A percentile compares a stretch with the other conserved stretches of the same genome.
Evolutionary conservation across 192 early-diverging fungal species (phyloP).

Genomic region (Tieghemiomyces parasiticus): DNA sequence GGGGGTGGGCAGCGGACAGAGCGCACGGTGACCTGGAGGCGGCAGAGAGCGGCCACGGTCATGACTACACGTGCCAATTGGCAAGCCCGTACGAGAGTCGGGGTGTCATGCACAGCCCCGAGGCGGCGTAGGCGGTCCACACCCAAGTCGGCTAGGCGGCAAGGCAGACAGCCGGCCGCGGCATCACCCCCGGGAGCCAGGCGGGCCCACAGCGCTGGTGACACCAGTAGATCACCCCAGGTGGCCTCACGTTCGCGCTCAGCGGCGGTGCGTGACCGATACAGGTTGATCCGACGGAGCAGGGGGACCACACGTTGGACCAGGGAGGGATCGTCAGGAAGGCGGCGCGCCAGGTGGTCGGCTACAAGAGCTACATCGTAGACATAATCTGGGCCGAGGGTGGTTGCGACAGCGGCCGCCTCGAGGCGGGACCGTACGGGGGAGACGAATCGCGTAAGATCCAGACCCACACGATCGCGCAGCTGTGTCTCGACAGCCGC

Average conservation of each 20-base stretch:
- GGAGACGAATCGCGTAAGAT: neutral
- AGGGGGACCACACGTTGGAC: neutral
- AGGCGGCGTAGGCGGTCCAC: neutral
- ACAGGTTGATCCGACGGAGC: neutral
- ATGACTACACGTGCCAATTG: neutral
- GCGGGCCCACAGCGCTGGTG: neutral
- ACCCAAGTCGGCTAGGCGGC: neutral
- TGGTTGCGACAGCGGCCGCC: neutral
- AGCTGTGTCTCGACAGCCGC: too few species aligned
- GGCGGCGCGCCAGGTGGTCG: neutral
- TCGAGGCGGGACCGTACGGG: neutral
- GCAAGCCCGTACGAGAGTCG: neutral
- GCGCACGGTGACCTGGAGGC: neutral
- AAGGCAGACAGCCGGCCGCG: neutral
- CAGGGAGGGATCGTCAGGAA: neutral
- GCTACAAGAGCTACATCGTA: neutral
- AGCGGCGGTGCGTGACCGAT: neutral
- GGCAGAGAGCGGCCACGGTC: conserved; percentile 2
- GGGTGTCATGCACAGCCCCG: neutral
- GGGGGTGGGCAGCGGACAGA: neutral
- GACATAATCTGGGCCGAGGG: neutral
- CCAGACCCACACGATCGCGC: neutral
- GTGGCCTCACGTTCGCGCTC: conserved; percentile 7
- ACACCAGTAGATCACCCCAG: conserved; percentile 4
- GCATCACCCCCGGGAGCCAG: neutral